These are phyloP conservation scores for Monosporascus sp. DNA, from an alignment of 2,329 filamentous ascomycete genomes.

Conservation along the genomic window DNA sequence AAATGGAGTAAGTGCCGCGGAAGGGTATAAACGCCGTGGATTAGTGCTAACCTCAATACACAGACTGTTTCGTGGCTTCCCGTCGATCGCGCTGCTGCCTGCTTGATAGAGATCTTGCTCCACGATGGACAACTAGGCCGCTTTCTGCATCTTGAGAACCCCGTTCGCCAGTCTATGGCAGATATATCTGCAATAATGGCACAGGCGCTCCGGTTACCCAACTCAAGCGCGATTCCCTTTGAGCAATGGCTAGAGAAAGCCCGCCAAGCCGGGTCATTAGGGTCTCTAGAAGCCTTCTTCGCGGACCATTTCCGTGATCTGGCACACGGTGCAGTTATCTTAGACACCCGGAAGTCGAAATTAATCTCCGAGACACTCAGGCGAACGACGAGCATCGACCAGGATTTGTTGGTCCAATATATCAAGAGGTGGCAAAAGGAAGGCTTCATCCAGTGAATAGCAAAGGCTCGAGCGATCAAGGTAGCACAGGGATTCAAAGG, in stretches of 20 bases:
- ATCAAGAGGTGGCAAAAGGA: constrained; percentile 12
- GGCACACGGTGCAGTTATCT: constrained; percentile 9
- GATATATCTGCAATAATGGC: constrained; percentile 14
- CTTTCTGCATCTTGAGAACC: constrained; percentile 18
- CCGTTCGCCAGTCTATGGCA: constrained; percentile 9
- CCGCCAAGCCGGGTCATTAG: constrained; percentile 1
- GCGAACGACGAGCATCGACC: constrained; percentile 4
- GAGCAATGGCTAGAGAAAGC: constrained; percentile 14
- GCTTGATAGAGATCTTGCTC: constrained; percentile 7
- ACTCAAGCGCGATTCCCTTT: constrained; percentile 2
- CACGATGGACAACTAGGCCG: not conserved
- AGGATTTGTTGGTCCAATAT: constrained; percentile 13
- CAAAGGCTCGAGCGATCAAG: too few species aligned
- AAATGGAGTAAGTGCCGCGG: constrained; percentile 6
- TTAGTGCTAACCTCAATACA: not conserved
- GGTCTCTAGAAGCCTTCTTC: constrained; percentile 14
- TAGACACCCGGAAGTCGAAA: constrained; percentile 13
- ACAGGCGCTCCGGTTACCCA: constrained; percentile 7
- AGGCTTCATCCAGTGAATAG: constrained; percentile 8
- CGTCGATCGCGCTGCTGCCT: constrained; percentile 13
- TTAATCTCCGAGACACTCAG: constrained; percentile 7
- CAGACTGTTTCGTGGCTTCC: constrained; percentile 16
- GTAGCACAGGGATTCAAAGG: too few species aligned
- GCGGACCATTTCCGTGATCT: constrained; percentile 13
- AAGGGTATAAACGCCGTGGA: not conserved